These are phyloP conservation scores for Canavalia ensiformis DNA, from an alignment of 306 rosid species.

Conservation along the genomic window DNA sequence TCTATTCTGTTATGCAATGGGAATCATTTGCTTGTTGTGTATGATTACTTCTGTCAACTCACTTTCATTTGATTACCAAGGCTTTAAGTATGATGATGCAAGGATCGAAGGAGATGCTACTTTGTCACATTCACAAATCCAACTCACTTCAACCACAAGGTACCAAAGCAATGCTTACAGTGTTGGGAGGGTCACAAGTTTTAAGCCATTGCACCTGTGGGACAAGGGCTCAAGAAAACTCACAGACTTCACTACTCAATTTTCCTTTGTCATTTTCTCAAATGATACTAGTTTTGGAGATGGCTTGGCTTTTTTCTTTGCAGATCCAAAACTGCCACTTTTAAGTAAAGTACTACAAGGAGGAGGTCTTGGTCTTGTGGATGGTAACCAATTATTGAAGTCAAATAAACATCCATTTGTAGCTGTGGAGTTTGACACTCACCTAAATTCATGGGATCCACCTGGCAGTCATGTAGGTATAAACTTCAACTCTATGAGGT, in stretches of 20 bases:
- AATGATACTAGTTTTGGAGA: slow-evolving; percentile 17
- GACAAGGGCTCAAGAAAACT: background rate
- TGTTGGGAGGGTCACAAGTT: slow-evolving; percentile 32
- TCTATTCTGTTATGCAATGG: background rate
- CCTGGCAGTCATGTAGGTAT: slow-evolving; percentile 21
- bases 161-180: slow-evolving; percentile 14
- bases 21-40: background rate
- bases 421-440: slow-evolving; percentile 29
- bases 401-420: slow-evolving; percentile 2
- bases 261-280: slow-evolving; percentile 22
- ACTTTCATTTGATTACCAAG: slow-evolving; percentile 20
- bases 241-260: slow-evolving; percentile 4
- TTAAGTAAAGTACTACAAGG: background rate
- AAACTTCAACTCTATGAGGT: slow-evolving; percentile 22
- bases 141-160: slow-evolving; percentile 16
- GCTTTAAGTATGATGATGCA: background rate
- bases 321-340: slow-evolving; percentile 25
- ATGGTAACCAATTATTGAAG: background rate
- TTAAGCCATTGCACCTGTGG: slow-evolving; percentile 23
- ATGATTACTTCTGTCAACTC: background rate
- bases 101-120: slow-evolving; percentile 3
- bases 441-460: slow-evolving; percentile 26
- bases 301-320: slow-evolving; percentile 31
- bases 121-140: background rate
- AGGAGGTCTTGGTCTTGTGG: slow-evolving; percentile 33